Conservation (phyloP, 345 rosid species). For the Gossypium thurberi region DNA sequence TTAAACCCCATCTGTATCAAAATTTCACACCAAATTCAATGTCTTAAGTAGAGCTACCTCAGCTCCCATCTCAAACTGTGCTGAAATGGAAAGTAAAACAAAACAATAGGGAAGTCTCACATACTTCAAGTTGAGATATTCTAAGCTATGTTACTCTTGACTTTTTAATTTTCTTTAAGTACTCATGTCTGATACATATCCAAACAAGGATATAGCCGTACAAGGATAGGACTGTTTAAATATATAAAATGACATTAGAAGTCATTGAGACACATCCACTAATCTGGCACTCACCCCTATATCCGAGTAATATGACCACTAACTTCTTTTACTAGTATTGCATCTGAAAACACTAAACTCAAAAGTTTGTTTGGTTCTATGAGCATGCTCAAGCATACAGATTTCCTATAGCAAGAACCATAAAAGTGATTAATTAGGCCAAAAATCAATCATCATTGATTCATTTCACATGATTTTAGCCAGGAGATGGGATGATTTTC, state of each 20-base stretch:
- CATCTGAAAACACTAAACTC: neutral
- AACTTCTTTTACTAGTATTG: too few species aligned
- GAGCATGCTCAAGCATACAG: neutral
- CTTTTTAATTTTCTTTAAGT: too few species aligned
- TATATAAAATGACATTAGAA: too few species aligned
- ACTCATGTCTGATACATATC: too few species aligned
- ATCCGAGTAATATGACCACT: too few species aligned
- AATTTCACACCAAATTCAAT: neutral
- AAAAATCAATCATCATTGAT: neutral
- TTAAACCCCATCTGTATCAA: conserved; percentile 92
- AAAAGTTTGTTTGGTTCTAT: neutral
- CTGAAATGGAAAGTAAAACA: neutral
- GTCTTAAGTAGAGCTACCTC: neutral
- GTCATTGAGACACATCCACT: too few species aligned
- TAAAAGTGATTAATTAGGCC: neutral
- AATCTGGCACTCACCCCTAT: too few species aligned
- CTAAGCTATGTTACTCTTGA: too few species aligned
- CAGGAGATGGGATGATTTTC: neutral
- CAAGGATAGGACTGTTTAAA: too few species aligned
- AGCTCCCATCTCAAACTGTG: too few species aligned
- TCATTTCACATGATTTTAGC: neutral
- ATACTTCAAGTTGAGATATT: neutral
- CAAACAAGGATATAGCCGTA: too few species aligned
- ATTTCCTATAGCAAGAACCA: neutral
- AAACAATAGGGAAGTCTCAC: neutral